phyloP scores from a whole-genome alignment of 2,329 filamentous ascomycete species.

The Pyrenophora tritici-repentis region DNA sequence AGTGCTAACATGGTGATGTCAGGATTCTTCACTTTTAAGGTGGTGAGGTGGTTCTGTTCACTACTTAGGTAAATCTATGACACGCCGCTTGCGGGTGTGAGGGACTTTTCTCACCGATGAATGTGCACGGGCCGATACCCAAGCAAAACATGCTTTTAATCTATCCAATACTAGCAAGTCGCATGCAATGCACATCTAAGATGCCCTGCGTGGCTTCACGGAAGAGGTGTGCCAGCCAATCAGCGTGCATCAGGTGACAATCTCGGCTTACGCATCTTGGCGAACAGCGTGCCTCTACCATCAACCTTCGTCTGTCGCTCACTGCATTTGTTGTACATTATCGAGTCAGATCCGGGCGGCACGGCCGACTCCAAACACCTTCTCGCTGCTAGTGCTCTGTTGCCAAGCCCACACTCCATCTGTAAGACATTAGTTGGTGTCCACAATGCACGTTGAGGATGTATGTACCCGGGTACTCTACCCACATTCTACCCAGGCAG shows the following conservation, averaged over 20 bases:
- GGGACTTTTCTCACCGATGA: constrained; percentile 3
- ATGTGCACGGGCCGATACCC: neutral
- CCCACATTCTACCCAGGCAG: too few species aligned
- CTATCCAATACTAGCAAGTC: neutral
- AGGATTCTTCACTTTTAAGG: too few species aligned
- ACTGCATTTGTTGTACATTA: neutral
- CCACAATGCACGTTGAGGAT: too few species aligned
- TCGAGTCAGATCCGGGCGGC: neutral
- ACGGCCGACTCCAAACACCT: neutral
- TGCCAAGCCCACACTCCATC: neutral
- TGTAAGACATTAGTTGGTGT: too few species aligned
- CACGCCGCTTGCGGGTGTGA: neutral
- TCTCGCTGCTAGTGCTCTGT: neutral
- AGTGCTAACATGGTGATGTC: too few species aligned
- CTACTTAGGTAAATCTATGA: too few species aligned
- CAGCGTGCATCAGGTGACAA: neutral
- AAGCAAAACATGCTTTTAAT: neutral
- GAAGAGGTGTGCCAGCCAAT: neutral
- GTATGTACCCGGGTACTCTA: too few species aligned
- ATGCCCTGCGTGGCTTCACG: too few species aligned
- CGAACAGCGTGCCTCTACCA: neutral
- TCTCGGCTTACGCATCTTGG: neutral
- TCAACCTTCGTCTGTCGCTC: neutral
- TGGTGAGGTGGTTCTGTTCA: neutral
- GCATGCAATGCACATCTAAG: neutral